Conservation (phyloP, 108 stramenopile species). For the Cyclotella distinguenda region DNA sequence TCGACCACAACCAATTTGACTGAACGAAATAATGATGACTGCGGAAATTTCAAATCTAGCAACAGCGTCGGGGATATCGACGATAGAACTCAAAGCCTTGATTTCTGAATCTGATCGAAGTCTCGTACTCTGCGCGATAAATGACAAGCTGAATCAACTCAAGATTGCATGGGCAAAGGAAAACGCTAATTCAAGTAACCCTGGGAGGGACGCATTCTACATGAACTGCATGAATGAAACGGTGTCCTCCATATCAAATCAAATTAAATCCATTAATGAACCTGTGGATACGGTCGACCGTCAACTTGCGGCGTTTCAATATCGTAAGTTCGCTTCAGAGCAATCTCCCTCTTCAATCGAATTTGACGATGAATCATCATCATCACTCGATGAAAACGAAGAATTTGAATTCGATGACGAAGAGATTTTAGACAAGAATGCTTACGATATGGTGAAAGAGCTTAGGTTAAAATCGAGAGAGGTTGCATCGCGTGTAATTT, state of each 20-base stretch:
- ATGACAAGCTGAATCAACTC: too few relatives aligned
- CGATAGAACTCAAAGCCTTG: too few relatives aligned
- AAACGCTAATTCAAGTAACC: too few relatives aligned
- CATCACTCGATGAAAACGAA: conserved; percentile 18
- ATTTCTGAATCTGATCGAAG: too few relatives aligned
- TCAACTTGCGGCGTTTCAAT: conserved; percentile 20
- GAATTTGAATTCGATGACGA: conserved; percentile 39
- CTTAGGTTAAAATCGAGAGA: conserved; percentile 19
- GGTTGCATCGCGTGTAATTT: conserved; percentile 27
- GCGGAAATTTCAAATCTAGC: too few relatives aligned
- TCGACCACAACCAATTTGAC: too few relatives aligned
- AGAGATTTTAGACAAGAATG: conserved; percentile 42
- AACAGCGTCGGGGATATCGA: too few relatives aligned
- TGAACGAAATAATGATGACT: too few relatives aligned
- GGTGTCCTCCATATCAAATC: conserved; percentile 16
- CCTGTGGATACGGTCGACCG: conserved; percentile 23
- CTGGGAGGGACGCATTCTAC: conserved; percentile 22
- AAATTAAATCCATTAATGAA: conserved; percentile 16
- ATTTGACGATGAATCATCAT: conserved; percentile 24
- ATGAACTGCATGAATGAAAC: conserved; percentile 26
- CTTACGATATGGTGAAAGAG: conserved; percentile 27
- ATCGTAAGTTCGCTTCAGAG: conserved; percentile 8
- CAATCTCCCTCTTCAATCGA: conserved; percentile 8
- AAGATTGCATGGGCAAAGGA: too few relatives aligned
- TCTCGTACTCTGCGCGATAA: too few relatives aligned